These are phyloP conservation scores for Pythium aquatile DNA, from an alignment of 352 stramenopile genomes.

Conservation along the genomic window DNA sequence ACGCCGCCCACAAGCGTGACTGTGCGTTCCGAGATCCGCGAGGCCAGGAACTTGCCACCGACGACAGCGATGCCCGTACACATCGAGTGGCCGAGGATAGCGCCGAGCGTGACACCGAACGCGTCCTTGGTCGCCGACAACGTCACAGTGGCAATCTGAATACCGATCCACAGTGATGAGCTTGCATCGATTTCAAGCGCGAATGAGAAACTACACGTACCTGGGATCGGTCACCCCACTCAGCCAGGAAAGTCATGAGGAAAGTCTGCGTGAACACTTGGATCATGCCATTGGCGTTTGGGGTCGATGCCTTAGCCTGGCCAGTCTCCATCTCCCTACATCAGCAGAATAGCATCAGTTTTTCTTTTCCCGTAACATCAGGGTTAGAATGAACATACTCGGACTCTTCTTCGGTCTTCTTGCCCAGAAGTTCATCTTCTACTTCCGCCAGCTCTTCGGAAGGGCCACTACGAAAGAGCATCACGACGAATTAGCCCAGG, in stretches of 20 bases:
- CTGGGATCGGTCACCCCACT: constrained; percentile 99
- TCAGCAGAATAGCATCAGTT: not conserved
- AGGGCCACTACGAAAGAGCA: constrained; percentile 40
- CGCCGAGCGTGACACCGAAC: constrained; percentile 94
- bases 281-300: constrained; percentile 59
- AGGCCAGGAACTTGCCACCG: constrained; percentile 97
- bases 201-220: constrained; percentile 6
- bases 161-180: not conserved
- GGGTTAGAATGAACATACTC: constrained; percentile 34
- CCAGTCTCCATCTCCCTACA: constrained; percentile 33
- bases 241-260: constrained; percentile 97
- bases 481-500: not conserved
- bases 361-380: not conserved
- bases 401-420: constrained; percentile 68
- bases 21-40: constrained; percentile 97
- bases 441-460: constrained; percentile 82
- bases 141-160: constrained; percentile 97
- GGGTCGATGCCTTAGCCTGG: constrained; percentile 21
- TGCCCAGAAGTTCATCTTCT: constrained; percentile 83
- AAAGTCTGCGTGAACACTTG: constrained; percentile 94
- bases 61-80: constrained; percentile 98
- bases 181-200: not conserved
- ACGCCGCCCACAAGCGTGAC: constrained; percentile 94
- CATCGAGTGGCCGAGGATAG: constrained; percentile 96
- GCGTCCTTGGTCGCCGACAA: constrained; percentile 95